These are phyloP conservation scores for Strobilomyces dryophilus DNA, from an alignment of 768 basidiomycete species.

Conservation along the genomic window DNA sequence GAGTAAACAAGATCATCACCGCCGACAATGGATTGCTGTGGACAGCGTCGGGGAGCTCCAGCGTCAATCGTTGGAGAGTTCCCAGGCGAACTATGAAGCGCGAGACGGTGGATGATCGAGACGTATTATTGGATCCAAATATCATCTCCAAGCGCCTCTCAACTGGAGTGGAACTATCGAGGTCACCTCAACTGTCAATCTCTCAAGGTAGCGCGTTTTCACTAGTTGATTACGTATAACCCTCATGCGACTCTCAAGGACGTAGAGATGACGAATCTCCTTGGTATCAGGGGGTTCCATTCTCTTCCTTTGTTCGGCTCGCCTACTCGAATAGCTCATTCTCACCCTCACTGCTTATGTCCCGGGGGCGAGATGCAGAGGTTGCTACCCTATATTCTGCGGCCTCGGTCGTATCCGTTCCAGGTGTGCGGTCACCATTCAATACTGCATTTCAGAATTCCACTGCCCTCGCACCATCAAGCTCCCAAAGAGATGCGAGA, in stretches of 20 bases:
- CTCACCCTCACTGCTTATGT: conserved; percentile 31
- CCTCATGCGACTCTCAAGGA: conserved; percentile 18
- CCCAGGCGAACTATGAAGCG: conserved; percentile 38
- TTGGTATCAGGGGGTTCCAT: conserved; percentile 60
- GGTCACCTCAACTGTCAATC: conserved; percentile 8
- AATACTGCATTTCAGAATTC: conserved; percentile 33
- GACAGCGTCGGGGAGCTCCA: conserved; percentile 85
- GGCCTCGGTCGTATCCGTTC: conserved; percentile 71
- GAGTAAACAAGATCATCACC: conserved; percentile 78
- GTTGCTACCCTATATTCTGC: conserved; percentile 87
- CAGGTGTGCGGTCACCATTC: conserved; percentile 39
- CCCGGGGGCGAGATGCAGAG: conserved; percentile 61
- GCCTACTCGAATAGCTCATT: conserved; percentile 65
- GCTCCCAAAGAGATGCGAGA: conserved; percentile 17
- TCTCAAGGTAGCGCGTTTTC: conserved; percentile 19
- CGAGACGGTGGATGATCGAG: conserved; percentile 12
- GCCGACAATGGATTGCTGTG: conserved; percentile 85
- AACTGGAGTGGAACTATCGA: conserved; percentile 14
- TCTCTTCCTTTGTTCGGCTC: conserved; percentile 64
- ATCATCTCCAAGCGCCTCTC: conserved; percentile 9
- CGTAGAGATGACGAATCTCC: conserved; percentile 21
- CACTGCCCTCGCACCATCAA: conserved; percentile 25
- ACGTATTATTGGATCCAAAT: conserved; percentile 11
- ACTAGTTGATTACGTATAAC: neutral
- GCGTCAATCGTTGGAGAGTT: conserved; percentile 77